Evolutionary conservation across 768 basidiomycete genomes (phyloP).

Genomic region (Podaxis carcinomalis): DNA sequence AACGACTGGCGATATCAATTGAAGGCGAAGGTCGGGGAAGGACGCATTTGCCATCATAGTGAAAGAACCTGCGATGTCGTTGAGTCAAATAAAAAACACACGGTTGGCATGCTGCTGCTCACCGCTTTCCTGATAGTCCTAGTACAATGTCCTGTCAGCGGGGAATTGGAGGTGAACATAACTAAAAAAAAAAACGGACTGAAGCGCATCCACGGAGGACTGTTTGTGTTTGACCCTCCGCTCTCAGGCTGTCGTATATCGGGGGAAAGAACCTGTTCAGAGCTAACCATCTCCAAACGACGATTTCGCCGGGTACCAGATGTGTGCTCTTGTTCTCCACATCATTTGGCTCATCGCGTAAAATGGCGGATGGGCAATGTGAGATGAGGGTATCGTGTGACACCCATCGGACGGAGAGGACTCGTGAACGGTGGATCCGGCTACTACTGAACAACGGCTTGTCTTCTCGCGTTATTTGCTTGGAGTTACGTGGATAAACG

Average conservation of each 20-base stretch:
- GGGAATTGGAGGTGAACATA: neutral
- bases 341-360: slow-evolving; percentile 26
- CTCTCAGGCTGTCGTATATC: slow-evolving; percentile 21
- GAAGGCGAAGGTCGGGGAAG: slow-evolving; percentile 34
- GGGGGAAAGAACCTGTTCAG: slow-evolving; percentile 62
- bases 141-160: neutral
- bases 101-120: slow-evolving; percentile 17
- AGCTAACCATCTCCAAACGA: slow-evolving; percentile 67
- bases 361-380: slow-evolving; percentile 49
- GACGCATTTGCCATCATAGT: slow-evolving; percentile 50
- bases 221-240: slow-evolving; percentile 17
- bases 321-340: slow-evolving; percentile 23
- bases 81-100: neutral
- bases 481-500: slow-evolving; percentile 32
- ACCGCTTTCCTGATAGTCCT: slow-evolving; percentile 83
- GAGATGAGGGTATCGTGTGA: slow-evolving; percentile 49
- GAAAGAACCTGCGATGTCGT: slow-evolving; percentile 50
- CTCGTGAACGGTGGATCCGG: slow-evolving; percentile 59
- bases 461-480: slow-evolving; percentile 51
- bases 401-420: slow-evolving; percentile 65
- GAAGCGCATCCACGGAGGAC: slow-evolving; percentile 56
- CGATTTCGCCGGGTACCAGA: slow-evolving; percentile 45
- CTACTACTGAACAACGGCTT: slow-evolving; percentile 74
- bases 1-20: slow-evolving; percentile 30
- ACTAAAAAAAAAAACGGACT: slow-evolving; percentile 33